Conservation (phyloP, 768 basidiomycete species). For the Clathrus columnatus region DNA sequence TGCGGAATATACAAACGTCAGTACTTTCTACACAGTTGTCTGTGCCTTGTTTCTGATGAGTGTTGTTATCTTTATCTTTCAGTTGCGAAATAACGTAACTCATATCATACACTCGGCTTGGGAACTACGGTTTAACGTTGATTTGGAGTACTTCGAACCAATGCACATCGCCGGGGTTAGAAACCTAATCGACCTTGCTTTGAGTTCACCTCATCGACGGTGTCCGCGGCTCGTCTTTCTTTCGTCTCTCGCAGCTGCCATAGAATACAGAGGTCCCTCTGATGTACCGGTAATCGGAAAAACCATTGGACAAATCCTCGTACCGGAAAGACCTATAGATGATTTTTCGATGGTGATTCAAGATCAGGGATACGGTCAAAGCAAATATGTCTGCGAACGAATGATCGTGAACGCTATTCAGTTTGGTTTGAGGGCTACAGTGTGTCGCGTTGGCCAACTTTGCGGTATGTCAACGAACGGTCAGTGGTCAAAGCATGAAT, state of each 20-base stretch:
- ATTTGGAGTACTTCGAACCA: constrained; percentile 10
- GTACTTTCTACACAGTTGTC: no score
- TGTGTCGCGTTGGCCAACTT: neutral
- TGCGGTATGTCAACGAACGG: neutral
- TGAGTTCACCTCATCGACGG: constrained; percentile 7
- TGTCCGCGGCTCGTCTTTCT: constrained; percentile 2
- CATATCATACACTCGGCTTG: constrained; percentile 13
- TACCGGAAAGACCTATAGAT: neutral
- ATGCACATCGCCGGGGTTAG: constrained; percentile 13
- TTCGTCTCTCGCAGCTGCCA: neutral
- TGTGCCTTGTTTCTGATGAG: neutral
- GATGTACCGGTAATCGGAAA: neutral
- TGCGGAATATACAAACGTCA: neutral
- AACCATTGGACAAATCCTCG: neutral
- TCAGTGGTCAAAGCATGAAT: neutral
- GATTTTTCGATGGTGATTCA: neutral
- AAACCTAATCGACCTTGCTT: constrained; percentile 12
- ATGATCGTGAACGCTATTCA: neutral
- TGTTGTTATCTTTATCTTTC: neutral
- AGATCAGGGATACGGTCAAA: neutral
- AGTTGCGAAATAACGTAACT: constrained; percentile 1
- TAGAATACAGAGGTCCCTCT: neutral
- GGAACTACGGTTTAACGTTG: constrained; percentile 12
- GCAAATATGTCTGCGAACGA: neutral
- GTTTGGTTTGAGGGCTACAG: neutral